These are phyloP conservation scores for Rhynchospora tenuis DNA, from an alignment of 176 grass and related monocot species.

Conservation along the genomic window DNA sequence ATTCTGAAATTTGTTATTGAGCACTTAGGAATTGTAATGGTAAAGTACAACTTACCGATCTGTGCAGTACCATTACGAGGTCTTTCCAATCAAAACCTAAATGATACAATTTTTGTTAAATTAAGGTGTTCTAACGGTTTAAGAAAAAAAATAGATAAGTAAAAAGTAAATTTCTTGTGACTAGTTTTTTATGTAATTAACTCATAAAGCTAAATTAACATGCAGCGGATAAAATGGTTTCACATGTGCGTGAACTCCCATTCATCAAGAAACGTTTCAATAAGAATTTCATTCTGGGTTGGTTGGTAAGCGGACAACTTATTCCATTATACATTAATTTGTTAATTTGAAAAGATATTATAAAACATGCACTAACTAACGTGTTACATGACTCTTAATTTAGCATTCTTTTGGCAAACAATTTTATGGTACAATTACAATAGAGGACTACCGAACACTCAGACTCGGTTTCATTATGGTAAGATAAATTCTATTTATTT, in stretches of 20 bases:
- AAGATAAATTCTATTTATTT: neutral
- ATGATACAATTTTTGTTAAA: neutral
- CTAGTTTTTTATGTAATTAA: neutral
- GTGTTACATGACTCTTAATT: constrained; percentile 5
- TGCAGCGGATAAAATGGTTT: constrained; percentile 25
- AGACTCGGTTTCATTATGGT: constrained; percentile 83
- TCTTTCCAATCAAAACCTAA: neutral
- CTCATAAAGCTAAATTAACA: neutral
- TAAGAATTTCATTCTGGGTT: neutral
- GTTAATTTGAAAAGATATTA: neutral
- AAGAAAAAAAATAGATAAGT: neutral
- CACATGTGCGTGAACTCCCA: constrained; percentile 23
- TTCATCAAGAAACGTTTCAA: constrained; percentile 43
- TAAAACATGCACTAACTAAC: neutral
- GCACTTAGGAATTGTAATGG: neutral
- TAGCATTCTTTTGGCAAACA: constrained; percentile 80
- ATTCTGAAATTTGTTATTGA: neutral
- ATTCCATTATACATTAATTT: neutral
- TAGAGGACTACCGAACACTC: constrained; percentile 65
- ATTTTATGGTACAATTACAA: constrained; percentile 55
- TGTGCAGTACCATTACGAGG: too few species aligned
- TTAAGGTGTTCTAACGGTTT: neutral
- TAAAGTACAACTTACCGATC: neutral
- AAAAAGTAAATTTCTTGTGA: neutral
- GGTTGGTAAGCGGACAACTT: constrained; percentile 3